Evolutionary conservation across 352 stramenopile genomes (phyloP).

Genomic region (Elongisporangium prolatum): DNA sequence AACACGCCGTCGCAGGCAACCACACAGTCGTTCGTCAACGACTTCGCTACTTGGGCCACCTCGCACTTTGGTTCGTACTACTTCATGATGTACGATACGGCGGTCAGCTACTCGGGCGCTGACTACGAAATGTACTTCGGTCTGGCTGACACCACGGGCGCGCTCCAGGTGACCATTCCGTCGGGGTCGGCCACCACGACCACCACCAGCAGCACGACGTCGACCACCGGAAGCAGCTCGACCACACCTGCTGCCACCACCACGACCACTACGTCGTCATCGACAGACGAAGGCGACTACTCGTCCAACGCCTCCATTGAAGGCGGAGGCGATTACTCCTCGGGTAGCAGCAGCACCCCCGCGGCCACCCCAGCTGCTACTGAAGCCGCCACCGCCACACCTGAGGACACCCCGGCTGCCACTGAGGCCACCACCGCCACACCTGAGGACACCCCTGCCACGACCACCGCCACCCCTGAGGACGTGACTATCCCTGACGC

Average conservation of each 20-base stretch:
- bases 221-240: not conserved
- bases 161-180: slow-evolving; percentile 34
- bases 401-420: not conserved
- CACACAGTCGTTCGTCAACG: slow-evolving; percentile 38
- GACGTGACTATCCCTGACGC: too few species aligned
- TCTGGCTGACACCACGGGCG: slow-evolving; percentile 20
- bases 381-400: not conserved
- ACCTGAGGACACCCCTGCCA: not conserved
- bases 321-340: not conserved
- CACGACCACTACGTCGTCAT: not conserved
- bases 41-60: slow-evolving; percentile 33
- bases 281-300: not conserved
- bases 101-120: slow-evolving; percentile 26
- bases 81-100: slow-evolving; percentile 69
- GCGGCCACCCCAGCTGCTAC: not conserved
- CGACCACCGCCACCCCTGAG: not conserved
- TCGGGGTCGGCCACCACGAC: slow-evolving; percentile 2
- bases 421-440: not conserved
- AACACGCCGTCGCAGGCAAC: slow-evolving; percentile 36
- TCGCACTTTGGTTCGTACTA: slow-evolving; percentile 30
- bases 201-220: not conserved
- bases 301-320: not conserved
- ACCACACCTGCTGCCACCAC: not conserved
- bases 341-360: not conserved
- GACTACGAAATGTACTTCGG: slow-evolving; percentile 67